Conservation (phyloP, 495 filamentous ascomycete genomes). For the Penicillium angulare region DNA sequence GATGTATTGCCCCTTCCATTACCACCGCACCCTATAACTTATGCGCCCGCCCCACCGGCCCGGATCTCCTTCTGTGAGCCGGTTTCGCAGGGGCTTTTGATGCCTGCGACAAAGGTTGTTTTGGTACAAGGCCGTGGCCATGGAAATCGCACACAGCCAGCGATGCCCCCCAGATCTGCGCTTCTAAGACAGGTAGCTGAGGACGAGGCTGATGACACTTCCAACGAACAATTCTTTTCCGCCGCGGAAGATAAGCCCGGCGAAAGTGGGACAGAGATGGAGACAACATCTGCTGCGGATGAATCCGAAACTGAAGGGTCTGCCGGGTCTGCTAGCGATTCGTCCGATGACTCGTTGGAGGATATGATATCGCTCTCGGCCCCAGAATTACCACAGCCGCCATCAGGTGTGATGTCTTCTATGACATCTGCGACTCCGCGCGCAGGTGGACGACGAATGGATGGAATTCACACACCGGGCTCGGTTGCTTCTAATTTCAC, state of each 20-base stretch:
- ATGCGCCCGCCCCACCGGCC: constrained; percentile 74
- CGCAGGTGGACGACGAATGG: constrained; percentile 57
- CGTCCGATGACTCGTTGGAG: constrained; percentile 75
- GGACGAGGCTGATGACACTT: constrained; percentile 72
- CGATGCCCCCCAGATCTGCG: constrained; percentile 19
- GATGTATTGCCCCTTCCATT: constrained; percentile 82
- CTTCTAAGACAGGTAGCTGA: constrained; percentile 61
- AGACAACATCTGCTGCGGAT: constrained; percentile 50
- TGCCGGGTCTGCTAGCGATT: constrained; percentile 55
- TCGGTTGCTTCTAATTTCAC: constrained; percentile 86
- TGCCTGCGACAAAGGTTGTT: constrained; percentile 67
- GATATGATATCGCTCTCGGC: constrained; percentile 81
- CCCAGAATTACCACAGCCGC: constrained; percentile 68
- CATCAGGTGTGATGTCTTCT: constrained; percentile 67
- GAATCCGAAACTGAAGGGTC: constrained; percentile 53
- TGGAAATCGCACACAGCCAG: constrained; percentile 30
- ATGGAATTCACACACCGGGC: constrained; percentile 71
- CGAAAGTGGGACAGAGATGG: constrained; percentile 59
- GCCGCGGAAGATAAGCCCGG: constrained; percentile 70
- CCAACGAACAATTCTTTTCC: constrained; percentile 86
- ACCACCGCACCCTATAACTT: constrained; percentile 85
- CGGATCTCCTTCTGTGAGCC: constrained; percentile 64
- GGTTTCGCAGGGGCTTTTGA: constrained; percentile 81
- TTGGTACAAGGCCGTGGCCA: constrained; percentile 60
- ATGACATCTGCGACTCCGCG: constrained; percentile 71